Evolutionary conservation across 2,329 filamentous ascomycete genomes (phyloP).

Genomic region (Westerdykella ornata): DNA sequence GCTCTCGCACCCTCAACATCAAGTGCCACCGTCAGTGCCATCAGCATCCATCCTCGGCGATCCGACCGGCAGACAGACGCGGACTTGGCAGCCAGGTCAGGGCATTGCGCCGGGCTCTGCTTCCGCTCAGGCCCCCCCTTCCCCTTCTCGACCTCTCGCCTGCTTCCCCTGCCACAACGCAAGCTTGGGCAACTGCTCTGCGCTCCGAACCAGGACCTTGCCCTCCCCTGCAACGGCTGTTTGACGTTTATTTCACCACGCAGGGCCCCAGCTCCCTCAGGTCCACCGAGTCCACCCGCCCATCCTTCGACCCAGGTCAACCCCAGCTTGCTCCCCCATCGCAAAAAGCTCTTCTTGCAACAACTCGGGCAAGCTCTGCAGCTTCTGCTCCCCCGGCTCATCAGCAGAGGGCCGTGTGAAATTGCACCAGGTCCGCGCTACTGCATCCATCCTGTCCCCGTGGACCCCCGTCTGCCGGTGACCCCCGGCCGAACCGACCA

Average conservation of each 20-base stretch:
- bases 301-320: background rate
- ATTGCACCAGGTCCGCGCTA: constrained; percentile 37
- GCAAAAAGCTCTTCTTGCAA: too few species aligned
- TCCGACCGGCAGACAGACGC: constrained; percentile 16
- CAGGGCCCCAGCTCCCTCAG: too few species aligned
- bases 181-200: background rate
- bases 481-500: constrained; percentile 23
- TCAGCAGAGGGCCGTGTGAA: constrained; percentile 11
- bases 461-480: constrained; percentile 13
- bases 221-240: too few species aligned
- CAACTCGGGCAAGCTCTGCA: too few species aligned
- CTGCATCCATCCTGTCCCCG: constrained; percentile 29
- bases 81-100: constrained; percentile 23
- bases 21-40: constrained; percentile 1
- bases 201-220: too few species aligned
- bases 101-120: constrained; percentile 20
- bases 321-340: background rate
- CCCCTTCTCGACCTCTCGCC: too few species aligned
- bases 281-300: too few species aligned
- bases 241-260: constrained; percentile 36
- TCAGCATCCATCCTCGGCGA: constrained; percentile 18
- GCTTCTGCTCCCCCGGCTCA: constrained; percentile 2
- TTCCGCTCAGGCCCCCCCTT: background rate
- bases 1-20: background rate
- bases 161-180: background rate